These are phyloP conservation scores for Logfia minima DNA, from an alignment of 129 eudicot genomes.

Conservation along the genomic window DNA sequence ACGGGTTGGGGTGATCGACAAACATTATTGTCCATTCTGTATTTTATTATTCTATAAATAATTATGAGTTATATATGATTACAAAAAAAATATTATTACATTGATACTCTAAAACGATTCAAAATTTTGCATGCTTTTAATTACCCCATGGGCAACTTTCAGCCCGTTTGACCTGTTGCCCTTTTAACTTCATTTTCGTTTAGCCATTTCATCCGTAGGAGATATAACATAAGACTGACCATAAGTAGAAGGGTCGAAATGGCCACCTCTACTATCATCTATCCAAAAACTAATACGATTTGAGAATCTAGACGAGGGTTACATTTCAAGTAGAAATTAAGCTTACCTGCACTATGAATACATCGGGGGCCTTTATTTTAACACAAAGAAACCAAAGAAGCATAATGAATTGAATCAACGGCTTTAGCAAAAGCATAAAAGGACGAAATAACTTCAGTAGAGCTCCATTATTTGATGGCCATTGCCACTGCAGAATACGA, in stretches of 20 bases:
- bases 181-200: not conserved
- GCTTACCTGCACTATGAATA: conserved; percentile 80
- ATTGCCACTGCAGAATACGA: conserved; percentile 56
- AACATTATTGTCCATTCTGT: not conserved
- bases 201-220: not conserved
- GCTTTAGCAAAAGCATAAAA: conserved; percentile 70
- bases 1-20: conserved; percentile 42
- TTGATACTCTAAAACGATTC: not conserved
- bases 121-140: not conserved
- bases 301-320: not conserved
- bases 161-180: not conserved
- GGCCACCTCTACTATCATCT: not conserved
- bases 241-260: not conserved
- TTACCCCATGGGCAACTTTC: not conserved
- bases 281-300: not conserved
- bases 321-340: conserved; percentile 4
- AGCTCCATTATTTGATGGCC: conserved; percentile 55
- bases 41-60: not conserved
- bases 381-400: conserved; percentile 89
- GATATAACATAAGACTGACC: not conserved
- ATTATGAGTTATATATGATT: not conserved
- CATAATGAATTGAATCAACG: conserved; percentile 71
- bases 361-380: conserved; percentile 89
- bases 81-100: not conserved
- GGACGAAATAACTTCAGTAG: conserved; percentile 63